These are phyloP conservation scores for Allantophomopsis lycopodina DNA, from an alignment of 2,329 filamentous ascomycete genomes.

Conservation along the genomic window DNA sequence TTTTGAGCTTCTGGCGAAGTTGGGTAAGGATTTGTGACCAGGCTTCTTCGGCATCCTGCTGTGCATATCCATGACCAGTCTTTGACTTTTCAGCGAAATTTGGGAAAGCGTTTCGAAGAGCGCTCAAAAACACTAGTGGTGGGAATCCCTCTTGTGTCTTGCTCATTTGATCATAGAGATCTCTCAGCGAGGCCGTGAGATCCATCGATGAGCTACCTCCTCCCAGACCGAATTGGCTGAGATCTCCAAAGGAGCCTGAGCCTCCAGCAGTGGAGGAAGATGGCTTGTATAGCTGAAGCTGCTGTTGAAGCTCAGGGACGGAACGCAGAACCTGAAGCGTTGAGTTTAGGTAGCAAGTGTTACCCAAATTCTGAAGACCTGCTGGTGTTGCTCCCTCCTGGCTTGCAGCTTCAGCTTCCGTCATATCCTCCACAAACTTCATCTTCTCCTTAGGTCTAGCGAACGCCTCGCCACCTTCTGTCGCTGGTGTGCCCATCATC, in stretches of 20 bases:
- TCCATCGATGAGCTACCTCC: slow-evolving; percentile 39
- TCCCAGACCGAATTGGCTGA: slow-evolving; percentile 34
- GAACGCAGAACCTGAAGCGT: slow-evolving; percentile 82
- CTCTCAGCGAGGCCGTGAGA: slow-evolving; percentile 62
- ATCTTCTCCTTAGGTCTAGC: slow-evolving; percentile 66
- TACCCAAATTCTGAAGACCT: slow-evolving; percentile 83
- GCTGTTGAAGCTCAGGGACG: slow-evolving; percentile 81
- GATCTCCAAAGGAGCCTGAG: slow-evolving; percentile 21
- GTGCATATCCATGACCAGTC: slow-evolving; percentile 74
- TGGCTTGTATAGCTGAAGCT: slow-evolving; percentile 51
- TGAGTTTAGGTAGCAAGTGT: slow-evolving; percentile 97
- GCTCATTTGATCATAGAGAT: slow-evolving; percentile 80
- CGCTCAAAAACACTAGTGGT: slow-evolving; percentile 69
- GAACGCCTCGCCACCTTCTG: slow-evolving; percentile 41
- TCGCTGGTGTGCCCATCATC: slow-evolving; percentile 88
- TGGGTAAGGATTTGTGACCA: slow-evolving; percentile 92
- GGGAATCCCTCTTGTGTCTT: slow-evolving; percentile 79
- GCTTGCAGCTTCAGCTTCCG: slow-evolving; percentile 77
- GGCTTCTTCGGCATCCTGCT: slow-evolving; percentile 96
- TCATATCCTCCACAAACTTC: slow-evolving; percentile 96
- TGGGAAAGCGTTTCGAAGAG: slow-evolving; percentile 67
- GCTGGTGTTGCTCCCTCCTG: slow-evolving; percentile 75
- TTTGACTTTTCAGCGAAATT: slow-evolving; percentile 88
- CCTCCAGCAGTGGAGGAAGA: slow-evolving; percentile 8
- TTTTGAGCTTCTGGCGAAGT: slow-evolving; percentile 62